Evolutionary conservation across 176 grass and related monocot species (phyloP).

Genomic region (Rhynchospora breviuscula): DNA sequence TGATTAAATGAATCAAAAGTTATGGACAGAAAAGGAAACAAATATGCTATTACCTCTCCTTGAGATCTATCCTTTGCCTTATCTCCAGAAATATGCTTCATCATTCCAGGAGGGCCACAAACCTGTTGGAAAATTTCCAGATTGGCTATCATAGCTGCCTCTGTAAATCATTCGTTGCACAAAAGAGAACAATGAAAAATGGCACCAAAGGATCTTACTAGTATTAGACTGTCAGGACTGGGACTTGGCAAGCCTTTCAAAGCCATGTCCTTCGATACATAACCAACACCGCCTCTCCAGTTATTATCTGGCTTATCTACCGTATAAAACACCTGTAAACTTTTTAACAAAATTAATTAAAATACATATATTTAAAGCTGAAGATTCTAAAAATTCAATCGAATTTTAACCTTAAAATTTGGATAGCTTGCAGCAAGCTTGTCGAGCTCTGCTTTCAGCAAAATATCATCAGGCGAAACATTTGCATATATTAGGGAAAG

Average conservation of each 20-base stretch:
- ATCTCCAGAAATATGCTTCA: constrained; percentile 89
- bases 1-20: not conserved
- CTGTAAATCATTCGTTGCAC: not conserved
- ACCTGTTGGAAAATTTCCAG: constrained; percentile 43
- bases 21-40: not conserved
- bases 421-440: constrained; percentile 77
- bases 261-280: constrained; percentile 71
- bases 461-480: constrained; percentile 84
- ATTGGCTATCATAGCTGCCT: not conserved
- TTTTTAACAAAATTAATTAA: not conserved
- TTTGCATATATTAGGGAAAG: constrained; percentile 95
- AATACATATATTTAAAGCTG: not conserved
- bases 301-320: constrained; percentile 77
- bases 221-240: constrained; percentile 53
- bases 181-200: not conserved
- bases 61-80: constrained; percentile 83
- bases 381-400: constrained; percentile 6
- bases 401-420: constrained; percentile 82
- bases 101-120: constrained; percentile 93
- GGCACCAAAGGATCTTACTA: constrained; percentile 51
- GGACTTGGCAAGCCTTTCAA: constrained; percentile 86
- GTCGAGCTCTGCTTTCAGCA: constrained; percentile 87
- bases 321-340: constrained; percentile 84
- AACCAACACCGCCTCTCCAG: constrained; percentile 75
- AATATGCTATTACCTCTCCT: constrained; percentile 56